A percentile compares a stretch with the other conserved stretches of the same genome.
phyloP scores from a whole-genome alignment of 116 monocot species.

The Iris pallida region DNA sequence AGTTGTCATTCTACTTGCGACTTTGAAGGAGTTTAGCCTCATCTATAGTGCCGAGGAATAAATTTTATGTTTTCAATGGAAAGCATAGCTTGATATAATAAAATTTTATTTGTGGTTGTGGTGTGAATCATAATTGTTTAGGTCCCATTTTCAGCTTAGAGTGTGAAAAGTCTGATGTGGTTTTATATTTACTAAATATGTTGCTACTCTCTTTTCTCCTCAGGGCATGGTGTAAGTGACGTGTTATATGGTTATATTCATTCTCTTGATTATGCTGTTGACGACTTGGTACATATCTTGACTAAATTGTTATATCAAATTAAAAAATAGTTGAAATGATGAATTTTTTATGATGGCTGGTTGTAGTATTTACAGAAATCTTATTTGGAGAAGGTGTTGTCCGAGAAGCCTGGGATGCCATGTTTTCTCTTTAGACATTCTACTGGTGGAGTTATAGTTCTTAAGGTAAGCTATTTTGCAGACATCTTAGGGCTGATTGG shows the following conservation, averaged over 20 bases:
- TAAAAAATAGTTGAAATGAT: background rate
- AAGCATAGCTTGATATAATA: no score
- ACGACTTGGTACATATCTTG: constrained; percentile 52
- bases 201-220: background rate
- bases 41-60: no score
- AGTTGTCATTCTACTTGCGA: no score
- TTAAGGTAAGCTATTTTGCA: constrained; percentile 51
- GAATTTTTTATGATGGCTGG: constrained; percentile 1
- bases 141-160: no score
- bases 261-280: constrained; percentile 84
- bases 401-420: constrained; percentile 68
- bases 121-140: no score
- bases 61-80: no score
- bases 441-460: constrained; percentile 80
- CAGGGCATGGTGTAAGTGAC: constrained; percentile 97
- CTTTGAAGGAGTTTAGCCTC: no score
- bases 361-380: constrained; percentile 40
- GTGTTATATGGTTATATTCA: constrained; percentile 90
- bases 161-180: no score
- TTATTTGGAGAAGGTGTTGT: constrained; percentile 56
- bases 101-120: no score
- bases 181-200: background rate
- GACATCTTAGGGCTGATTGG: no score
- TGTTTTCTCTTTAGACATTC: constrained; percentile 94
- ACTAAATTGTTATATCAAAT: background rate